Evolutionary conservation across 208 protist species (phyloP), one percentile per base, ranked within the genome.

Genomic region (Crithidia fasciculata): DNA sequence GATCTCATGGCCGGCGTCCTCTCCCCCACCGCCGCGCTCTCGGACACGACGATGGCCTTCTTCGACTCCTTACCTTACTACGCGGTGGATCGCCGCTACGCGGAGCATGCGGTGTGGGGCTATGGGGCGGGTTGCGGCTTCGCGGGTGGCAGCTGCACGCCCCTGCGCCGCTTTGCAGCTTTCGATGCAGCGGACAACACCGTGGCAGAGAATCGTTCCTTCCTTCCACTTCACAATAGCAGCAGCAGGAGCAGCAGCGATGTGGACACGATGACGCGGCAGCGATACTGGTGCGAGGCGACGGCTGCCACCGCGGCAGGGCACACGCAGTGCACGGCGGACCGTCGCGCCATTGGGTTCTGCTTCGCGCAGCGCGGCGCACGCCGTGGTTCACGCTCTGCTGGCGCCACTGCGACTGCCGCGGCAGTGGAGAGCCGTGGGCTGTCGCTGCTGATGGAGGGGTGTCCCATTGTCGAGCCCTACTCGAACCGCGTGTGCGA

Each of bases 1-100:
- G 94, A 97, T 39, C 69, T 92, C 5, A 97, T 97, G 94, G 73
- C 83, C 3, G 94, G 89, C 28, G 70, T 88, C 0, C 74, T 81
- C 3, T 45, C 55, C 2, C 57, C 71, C 15, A 56, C 77, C 6
- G 74, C 87, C 0, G 63, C 69, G 5, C 36, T 95, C n/a, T 88
- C 83, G 2, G 44, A 58, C 19, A 60, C 96, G 5, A 96, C 92
- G 2, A 61, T 96, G 13, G 73, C 86, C 5, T 80, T 93, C 12
- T 81, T 97, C 6, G 66, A 84, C 16, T 82, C 87, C 13, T 60
- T 94, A 8, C 85, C 85, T 0, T 94, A 83, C 47, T 97, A 97
- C 63, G 50, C 9, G 7, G 83, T 89, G 9, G 71, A 90, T 55
- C 58, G 15, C 7, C 39, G 3, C 16, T 78, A 37, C 40, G 72